These are phyloP conservation scores for Cryoendolithus antarcticus DNA, from an alignment of 2,329 filamentous ascomycete genomes.

Conservation along the genomic window DNA sequence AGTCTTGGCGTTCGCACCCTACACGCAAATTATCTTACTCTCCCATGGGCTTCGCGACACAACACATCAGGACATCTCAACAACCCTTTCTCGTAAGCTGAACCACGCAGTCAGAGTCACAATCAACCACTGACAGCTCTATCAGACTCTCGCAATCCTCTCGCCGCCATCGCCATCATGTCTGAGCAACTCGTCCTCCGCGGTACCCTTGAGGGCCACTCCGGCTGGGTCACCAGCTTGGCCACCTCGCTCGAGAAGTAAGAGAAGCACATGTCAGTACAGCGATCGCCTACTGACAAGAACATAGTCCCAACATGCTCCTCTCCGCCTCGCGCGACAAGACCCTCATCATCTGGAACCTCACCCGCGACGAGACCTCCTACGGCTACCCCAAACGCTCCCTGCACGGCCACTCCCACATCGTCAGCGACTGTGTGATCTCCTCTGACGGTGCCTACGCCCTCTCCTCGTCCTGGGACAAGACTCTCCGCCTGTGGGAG, in stretches of 20 bases:
- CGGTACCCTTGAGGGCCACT: constrained; percentile 61
- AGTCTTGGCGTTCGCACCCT: constrained; percentile 4
- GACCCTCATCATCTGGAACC: constrained; percentile 99
- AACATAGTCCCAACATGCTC: constrained; percentile 89
- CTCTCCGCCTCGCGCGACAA: constrained; percentile 96
- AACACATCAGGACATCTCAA: too few relatives aligned
- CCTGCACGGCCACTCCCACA: constrained; percentile 98
- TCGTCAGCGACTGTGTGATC: constrained; percentile 99
- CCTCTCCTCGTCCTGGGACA: constrained; percentile 98
- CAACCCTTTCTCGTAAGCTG: background rate
- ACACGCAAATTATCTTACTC: constrained; percentile 2
- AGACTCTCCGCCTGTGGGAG: constrained; percentile 99
- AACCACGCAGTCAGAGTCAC: background rate
- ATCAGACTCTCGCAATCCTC: background rate
- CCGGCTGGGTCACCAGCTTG: constrained; percentile 98
- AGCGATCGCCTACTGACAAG: constrained; percentile 5
- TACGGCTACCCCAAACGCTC: constrained; percentile 99
- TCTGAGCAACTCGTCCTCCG: constrained; percentile 32
- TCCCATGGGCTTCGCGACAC: background rate
- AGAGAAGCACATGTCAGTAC: constrained; percentile 10
- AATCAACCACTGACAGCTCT: background rate
- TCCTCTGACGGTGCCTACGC: constrained; percentile 99
- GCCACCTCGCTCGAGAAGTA: constrained; percentile 99
- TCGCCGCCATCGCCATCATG: constrained; percentile 15
- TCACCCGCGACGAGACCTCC: constrained; percentile 93